Base-by-base conservation (phyloP, 2,329 filamentous ascomycete genomes). In the Diaporthe eres region DNA sequence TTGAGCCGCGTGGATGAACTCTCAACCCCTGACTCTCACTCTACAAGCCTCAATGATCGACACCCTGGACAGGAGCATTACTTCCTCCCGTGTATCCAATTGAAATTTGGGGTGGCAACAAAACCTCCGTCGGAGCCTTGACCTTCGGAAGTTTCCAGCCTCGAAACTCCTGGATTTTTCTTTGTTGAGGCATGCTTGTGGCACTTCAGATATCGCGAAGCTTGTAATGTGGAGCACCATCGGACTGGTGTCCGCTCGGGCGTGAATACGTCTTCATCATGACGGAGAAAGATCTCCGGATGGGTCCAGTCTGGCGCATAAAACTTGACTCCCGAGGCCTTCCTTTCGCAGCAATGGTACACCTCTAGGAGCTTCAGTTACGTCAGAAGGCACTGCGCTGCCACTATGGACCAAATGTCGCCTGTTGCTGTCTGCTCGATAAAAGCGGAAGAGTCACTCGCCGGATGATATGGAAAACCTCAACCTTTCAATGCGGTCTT, bases 211-310 rank as follows among this genome's bases (percentile, higher is more conserved):
- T 70, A 55, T 31, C n/a, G 6, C n/a, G 34, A 22, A 44, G 71
- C 71, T 73, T 65, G 28, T 57, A 57, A 65, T 55, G 60, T 65
- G 71, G 71, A 65, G 34, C 58, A 28, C 10, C 25, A 44, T 10
- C 58, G 58, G 71, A 44, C 34, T 25, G 51, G 39, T 25, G 15
- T 47, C 58, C 71, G 71, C 37, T n/a, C n/a, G 22, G 12, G 12
- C 17, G 13, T 25, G 44, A 47, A 47, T 17, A 4, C 15, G 15
- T 42, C 49, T 25, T 55, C 49, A 55, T 28, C 13, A 70, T 47
- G 65, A 55, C 65, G 65, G 65, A 70, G 65, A 70, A 70, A 37
- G 47, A 55, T 9, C 65, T 70, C 65, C 65, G 65, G 39, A 70
- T 70, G 65, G 65, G 65, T 42, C 49, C 49, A 55, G 31, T 34